Evolutionary conservation across 202 grass and related monocot species (phyloP).

Genomic region (Musa balbisiana): DNA sequence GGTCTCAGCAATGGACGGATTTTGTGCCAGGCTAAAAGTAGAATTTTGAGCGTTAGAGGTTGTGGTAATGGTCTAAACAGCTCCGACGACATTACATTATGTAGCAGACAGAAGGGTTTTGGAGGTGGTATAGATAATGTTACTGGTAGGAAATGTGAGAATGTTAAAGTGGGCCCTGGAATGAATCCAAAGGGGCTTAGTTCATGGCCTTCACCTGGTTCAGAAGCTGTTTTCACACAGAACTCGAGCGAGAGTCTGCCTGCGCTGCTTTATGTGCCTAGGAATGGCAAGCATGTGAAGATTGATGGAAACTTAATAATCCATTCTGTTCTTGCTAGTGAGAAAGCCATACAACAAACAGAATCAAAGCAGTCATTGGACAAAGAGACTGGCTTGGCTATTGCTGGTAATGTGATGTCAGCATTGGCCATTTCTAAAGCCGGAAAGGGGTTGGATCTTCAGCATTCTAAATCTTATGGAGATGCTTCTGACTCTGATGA

Average conservation of each 20-base stretch:
- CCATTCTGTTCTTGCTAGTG: slow-evolving; percentile 84
- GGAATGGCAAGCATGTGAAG: slow-evolving; percentile 98
- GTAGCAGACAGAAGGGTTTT: slow-evolving; percentile 17
- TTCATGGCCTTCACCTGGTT: background rate
- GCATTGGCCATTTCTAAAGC: slow-evolving; percentile 3
- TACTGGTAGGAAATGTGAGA: slow-evolving; percentile 27
- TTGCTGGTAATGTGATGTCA: slow-evolving; percentile 46
- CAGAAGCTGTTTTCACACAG: slow-evolving; percentile 1
- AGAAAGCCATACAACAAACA: slow-evolving; percentile 57
- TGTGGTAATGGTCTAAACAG: slow-evolving; percentile 38
- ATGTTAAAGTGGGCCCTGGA: slow-evolving; percentile 8
- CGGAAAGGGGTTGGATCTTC: slow-evolving; percentile 33
- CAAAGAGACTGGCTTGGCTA: slow-evolving; percentile 56
- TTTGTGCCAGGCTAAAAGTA: slow-evolving; percentile 38
- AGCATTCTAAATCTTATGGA: slow-evolving; percentile 21
- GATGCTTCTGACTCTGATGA: slow-evolving; percentile 16
- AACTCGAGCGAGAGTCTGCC: slow-evolving; percentile 75
- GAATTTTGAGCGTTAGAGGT: slow-evolving; percentile 41
- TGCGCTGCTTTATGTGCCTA: slow-evolving; percentile 88
- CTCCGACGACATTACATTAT: slow-evolving; percentile 16
- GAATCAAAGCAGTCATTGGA: slow-evolving; percentile 21
- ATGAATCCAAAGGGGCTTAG: background rate
- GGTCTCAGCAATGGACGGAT: slow-evolving; percentile 4
- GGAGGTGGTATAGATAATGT: background rate
- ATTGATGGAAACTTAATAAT: slow-evolving; percentile 98